A percentile compares a stretch with the other conserved stretches of the same genome.
phyloP scores from a whole-genome alignment of 2,329 filamentous ascomycete genomes.

The Epichloe sylvatica region DNA sequence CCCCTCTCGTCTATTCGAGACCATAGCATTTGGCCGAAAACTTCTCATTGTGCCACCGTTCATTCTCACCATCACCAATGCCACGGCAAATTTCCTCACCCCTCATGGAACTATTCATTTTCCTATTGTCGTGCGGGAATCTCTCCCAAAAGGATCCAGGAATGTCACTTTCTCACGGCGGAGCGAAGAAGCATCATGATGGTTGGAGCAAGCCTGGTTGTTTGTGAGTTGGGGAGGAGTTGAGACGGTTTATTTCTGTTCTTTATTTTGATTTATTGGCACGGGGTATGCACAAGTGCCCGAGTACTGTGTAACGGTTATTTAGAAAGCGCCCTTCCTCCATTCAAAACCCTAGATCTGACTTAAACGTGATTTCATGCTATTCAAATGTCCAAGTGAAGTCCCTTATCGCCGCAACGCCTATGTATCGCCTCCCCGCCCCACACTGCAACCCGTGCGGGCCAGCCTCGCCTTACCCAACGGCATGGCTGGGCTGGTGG shows the following conservation, averaged over 20 bases:
- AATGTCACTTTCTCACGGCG: background rate
- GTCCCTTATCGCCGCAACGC: background rate
- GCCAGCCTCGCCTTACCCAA: background rate
- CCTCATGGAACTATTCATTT: background rate
- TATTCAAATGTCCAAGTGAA: conserved; percentile 5
- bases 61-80: background rate
- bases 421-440: background rate
- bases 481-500: background rate
- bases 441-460: background rate
- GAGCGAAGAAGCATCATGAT: background rate
- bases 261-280: background rate
- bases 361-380: conserved; percentile 10
- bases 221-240: background rate
- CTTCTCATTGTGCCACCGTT: background rate
- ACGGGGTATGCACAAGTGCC: conserved; percentile 1
- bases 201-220: background rate
- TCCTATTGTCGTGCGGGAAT: background rate
- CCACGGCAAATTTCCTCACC: background rate
- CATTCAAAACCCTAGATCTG: conserved; percentile 22
- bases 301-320: conserved; percentile 8
- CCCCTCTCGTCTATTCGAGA: background rate
- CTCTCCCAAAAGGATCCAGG: background rate
- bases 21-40: background rate
- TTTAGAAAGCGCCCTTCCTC: conserved; percentile 20
- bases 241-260: background rate